These are phyloP conservation scores for Dryadomyces quercivorus DNA, from an alignment of 2,329 filamentous ascomycete species.

Conservation along the genomic window DNA sequence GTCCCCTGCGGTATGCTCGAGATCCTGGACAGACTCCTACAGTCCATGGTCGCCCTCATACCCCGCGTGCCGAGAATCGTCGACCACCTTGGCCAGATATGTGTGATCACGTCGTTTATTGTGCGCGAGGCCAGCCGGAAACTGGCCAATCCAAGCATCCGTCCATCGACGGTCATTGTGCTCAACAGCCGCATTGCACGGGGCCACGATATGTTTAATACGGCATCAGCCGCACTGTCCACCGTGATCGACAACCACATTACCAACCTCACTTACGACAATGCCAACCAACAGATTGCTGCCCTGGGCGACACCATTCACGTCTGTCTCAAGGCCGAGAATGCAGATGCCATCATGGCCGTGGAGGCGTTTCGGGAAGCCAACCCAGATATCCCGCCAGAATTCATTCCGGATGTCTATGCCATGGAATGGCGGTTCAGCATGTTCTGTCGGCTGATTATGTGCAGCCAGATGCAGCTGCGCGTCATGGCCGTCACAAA, in stretches of 20 bases:
- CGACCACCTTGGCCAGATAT: conserved; percentile 28
- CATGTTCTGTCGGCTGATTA: conserved; percentile 58
- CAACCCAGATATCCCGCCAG: conserved; percentile 25
- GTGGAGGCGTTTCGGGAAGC: conserved; percentile 20
- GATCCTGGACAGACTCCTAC: conserved; percentile 29
- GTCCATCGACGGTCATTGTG: background rate
- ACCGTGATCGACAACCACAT: conserved; percentile 42
- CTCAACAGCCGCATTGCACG: conserved; percentile 9
- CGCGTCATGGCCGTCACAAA: conserved; percentile 66
- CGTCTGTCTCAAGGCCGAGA: conserved; percentile 24
- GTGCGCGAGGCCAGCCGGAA: conserved; percentile 18
- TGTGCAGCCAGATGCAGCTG: conserved; percentile 81
- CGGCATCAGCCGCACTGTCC: conserved; percentile 29
- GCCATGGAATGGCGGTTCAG: conserved; percentile 57
- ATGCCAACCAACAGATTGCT: conserved; percentile 24
- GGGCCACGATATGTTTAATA: conserved; percentile 28
- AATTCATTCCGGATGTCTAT: conserved; percentile 36
- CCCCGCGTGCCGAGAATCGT: conserved; percentile 32
- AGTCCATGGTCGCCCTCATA: conserved; percentile 26
- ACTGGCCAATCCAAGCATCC: conserved; percentile 8
- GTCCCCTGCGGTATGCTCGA: conserved; percentile 28
- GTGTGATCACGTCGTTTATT: conserved; percentile 22
- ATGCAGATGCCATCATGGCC: conserved; percentile 21
- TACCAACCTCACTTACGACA: conserved; percentile 36
- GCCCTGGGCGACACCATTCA: conserved; percentile 33